Evolutionary conservation across 345 rosid species (phyloP), one percentile per base, ranked within the genome.

Genomic region (Eucalyptus decipiens): DNA sequence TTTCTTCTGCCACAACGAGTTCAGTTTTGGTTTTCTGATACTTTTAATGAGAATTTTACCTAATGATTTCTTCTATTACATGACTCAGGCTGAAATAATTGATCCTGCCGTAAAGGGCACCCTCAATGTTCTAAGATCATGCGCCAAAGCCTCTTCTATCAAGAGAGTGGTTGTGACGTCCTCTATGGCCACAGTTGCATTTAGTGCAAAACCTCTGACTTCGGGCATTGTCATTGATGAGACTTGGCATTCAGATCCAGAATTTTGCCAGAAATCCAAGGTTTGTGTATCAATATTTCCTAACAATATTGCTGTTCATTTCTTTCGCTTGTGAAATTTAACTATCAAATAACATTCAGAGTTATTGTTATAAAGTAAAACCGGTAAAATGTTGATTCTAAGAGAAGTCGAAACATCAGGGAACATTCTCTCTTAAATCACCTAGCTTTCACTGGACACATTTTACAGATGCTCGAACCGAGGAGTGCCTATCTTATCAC

Each of bases 91-190:
- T 4, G 94, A 93, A 60, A n/a, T 95, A 67, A 90, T 95, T 42
- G 93, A 93, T 80, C 93, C 94, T 72, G 95, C 94, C 15, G 42
- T 95, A 23, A 94, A 92, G 86, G 95, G 95, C 72, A 94, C 95
- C 34, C 88, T 94, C 3, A 94, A 95, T 50, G 93, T 94, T 49
- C 95, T 95, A 5, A 89, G 54, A 14, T 90, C 96, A 72, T 93
- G 96, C 88, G 91, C 90, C 32, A 93, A 91, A 72, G 85, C 65
- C 30, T 56, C 93, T 21, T 92, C 95, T 15, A 69, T 95, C 88
- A 95, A 91, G 91, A 89, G 96, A 83, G 94, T 93, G 50, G 88
- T 93, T 87, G 1, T 93, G 58, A 94, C 97, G 23, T 94, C 97
- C 49, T 95, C 97, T 43, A 90, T 69, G 19, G 87, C 91, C 30